These are phyloP conservation scores for Cercospora sp. DNA, from an alignment of 2,329 filamentous ascomycete genomes.

Conservation along the genomic window DNA sequence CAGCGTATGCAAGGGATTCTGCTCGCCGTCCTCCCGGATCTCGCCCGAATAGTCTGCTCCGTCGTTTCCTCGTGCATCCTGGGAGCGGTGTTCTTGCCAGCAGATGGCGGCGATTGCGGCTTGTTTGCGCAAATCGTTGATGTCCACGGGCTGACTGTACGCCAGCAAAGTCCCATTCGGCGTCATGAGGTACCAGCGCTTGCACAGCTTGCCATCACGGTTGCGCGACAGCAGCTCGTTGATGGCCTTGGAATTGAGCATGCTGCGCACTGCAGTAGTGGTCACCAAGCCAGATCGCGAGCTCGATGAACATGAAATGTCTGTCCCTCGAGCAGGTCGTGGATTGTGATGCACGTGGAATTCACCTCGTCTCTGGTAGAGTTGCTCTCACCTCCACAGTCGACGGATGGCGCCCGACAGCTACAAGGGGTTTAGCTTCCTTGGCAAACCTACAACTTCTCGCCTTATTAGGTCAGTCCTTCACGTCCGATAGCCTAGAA, in stretches of 20 bases:
- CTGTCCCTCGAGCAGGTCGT: not conserved
- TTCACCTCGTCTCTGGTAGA: not conserved
- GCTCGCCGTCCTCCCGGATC: slow-evolving; percentile 21
- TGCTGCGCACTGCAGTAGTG: slow-evolving; percentile 26
- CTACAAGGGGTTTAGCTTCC: not conserved
- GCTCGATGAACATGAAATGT: not conserved
- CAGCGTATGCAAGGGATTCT: slow-evolving; percentile 43
- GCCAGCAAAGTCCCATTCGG: slow-evolving; percentile 53
- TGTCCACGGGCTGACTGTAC: slow-evolving; percentile 51
- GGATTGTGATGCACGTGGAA: not conserved
- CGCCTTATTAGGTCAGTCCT: no score
- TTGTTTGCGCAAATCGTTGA: slow-evolving; percentile 51
- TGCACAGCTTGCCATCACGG: slow-evolving; percentile 45
- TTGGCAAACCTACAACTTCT: not conserved
- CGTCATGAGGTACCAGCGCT: slow-evolving; percentile 51
- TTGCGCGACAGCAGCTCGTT: slow-evolving; percentile 48
- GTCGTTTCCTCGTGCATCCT: slow-evolving; percentile 15
- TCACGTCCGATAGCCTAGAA: no score
- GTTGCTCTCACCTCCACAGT: not conserved
- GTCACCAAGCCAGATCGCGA: not conserved
- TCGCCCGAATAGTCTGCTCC: slow-evolving; percentile 27
- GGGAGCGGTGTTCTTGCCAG: slow-evolving; percentile 48
- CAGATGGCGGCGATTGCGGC: slow-evolving; percentile 51
- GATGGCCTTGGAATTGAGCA: slow-evolving; percentile 48
- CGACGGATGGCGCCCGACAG: not conserved